These are phyloP conservation scores for Terana coerulea DNA, from an alignment of 768 basidiomycete species.

Conservation along the genomic window DNA sequence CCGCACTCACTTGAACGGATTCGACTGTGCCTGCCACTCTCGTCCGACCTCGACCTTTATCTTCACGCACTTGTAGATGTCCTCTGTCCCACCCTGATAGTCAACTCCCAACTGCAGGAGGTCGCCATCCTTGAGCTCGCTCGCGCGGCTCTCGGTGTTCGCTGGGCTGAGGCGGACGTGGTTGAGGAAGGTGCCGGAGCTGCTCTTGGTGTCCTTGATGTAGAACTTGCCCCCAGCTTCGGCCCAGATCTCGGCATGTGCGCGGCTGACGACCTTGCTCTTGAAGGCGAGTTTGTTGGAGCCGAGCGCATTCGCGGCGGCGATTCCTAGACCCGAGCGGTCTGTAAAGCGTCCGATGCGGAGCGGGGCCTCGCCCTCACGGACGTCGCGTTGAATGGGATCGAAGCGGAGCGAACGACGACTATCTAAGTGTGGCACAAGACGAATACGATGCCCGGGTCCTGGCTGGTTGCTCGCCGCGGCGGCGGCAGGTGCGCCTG, in stretches of 20 bases:
- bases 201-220: conserved; percentile 87
- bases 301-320: conserved; percentile 62
- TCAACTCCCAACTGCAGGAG: conserved; percentile 94
- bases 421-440: conserved; percentile 93
- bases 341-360: conserved; percentile 96
- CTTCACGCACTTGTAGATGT: conserved; percentile 96
- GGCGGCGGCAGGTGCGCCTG: conserved; percentile 15
- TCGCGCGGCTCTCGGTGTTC: conserved; percentile 73
- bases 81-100: conserved; percentile 95
- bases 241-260: conserved; percentile 94
- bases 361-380: conserved; percentile 61
- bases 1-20: conserved; percentile 81
- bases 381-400: conserved; percentile 83
- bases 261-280: conserved; percentile 90
- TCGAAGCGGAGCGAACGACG: conserved; percentile 89
- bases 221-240: conserved; percentile 68
- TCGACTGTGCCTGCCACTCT: conserved; percentile 86
- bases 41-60: conserved; percentile 87
- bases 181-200: conserved; percentile 93
- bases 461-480: conserved; percentile 15
- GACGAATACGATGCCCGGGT: conserved; percentile 72
- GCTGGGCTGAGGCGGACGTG: conserved; percentile 87
- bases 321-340: conserved; percentile 61
- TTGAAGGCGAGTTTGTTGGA: conserved; percentile 92
- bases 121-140: conserved; percentile 87